Percentiles rank a stretch among this genome's conserved stretches.
These are phyloP conservation scores for Calvatia gigantea DNA, from an alignment of 768 basidiomycete genomes.

Conservation along the genomic window DNA sequence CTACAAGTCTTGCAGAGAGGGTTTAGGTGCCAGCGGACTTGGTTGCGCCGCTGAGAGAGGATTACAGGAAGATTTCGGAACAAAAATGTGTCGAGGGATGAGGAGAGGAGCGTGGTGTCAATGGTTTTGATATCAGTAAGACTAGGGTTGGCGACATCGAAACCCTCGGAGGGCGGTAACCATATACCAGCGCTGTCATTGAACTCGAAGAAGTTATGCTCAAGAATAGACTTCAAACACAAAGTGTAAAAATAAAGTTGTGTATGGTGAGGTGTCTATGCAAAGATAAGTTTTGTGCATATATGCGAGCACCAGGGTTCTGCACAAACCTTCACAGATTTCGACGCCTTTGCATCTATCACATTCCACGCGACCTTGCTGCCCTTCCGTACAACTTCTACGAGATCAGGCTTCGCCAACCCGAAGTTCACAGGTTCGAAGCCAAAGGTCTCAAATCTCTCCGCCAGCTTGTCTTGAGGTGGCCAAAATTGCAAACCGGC, in stretches of 20 bases:
- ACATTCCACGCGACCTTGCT: constrained; percentile 40
- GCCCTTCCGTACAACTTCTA: constrained; percentile 36
- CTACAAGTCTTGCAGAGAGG: constrained; percentile 43
- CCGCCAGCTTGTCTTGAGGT: constrained; percentile 29
- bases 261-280: constrained; percentile 45
- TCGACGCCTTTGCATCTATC: constrained; percentile 49
- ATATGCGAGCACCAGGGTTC: background rate
- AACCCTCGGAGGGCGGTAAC: constrained; percentile 40
- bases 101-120: constrained; percentile 33
- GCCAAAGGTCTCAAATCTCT: constrained; percentile 29
- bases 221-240: constrained; percentile 38
- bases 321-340: constrained; percentile 37
- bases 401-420: constrained; percentile 45
- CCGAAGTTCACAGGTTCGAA: constrained; percentile 37
- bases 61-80: constrained; percentile 41
- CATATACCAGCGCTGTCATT: constrained; percentile 40
- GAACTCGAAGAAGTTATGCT: constrained; percentile 26
- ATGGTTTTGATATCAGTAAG: constrained; percentile 38
- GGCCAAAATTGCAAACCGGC: constrained; percentile 40
- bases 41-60: constrained; percentile 27
- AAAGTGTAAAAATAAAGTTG: constrained; percentile 51
- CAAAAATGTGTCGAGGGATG: constrained; percentile 38
- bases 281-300: background rate
- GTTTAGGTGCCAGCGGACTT: constrained; percentile 47
- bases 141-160: constrained; percentile 27